A percentile compares a stretch with the other conserved stretches of the same genome.
Evolutionary conservation across 129 eudicot species (phyloP).

Genomic region (Arctium minus): DNA sequence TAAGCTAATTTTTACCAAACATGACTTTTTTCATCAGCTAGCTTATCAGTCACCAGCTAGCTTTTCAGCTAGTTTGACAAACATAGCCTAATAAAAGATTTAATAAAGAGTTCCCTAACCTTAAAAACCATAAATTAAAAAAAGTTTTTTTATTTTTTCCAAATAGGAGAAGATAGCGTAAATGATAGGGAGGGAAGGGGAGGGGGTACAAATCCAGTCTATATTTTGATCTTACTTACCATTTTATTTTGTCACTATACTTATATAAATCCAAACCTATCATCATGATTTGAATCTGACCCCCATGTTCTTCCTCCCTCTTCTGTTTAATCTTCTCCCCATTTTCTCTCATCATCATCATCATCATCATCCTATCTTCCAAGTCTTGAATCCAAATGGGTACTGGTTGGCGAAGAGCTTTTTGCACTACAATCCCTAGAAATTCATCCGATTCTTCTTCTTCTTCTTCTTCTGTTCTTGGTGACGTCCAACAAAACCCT

Average conservation of each 20-base stretch:
- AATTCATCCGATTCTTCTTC: conserved; percentile 30
- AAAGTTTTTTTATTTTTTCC: too few species aligned
- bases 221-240: not conserved
- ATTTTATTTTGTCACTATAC: conserved; percentile 13
- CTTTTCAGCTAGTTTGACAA: too few species aligned
- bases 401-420: conserved; percentile 91
- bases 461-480: not conserved
- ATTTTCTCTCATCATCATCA: not conserved
- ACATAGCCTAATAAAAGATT: too few species aligned
- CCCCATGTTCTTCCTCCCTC: not conserved
- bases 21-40: too few species aligned
- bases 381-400: conserved; percentile 48
- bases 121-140: too few species aligned
- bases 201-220: not conserved
- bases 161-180: too few species aligned
- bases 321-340: not conserved
- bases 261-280: conserved; percentile 16
- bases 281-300: conserved; percentile 1
- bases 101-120: too few species aligned
- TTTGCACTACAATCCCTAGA: conserved; percentile 67
- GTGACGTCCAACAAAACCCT: conserved; percentile 17
- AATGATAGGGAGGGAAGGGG: too few species aligned
- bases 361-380: not conserved
- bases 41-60: too few species aligned
- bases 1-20: too few species aligned